Evolutionary conservation across 208 protist species (phyloP).

Genomic region (Acanthamoeba sp.): DNA sequence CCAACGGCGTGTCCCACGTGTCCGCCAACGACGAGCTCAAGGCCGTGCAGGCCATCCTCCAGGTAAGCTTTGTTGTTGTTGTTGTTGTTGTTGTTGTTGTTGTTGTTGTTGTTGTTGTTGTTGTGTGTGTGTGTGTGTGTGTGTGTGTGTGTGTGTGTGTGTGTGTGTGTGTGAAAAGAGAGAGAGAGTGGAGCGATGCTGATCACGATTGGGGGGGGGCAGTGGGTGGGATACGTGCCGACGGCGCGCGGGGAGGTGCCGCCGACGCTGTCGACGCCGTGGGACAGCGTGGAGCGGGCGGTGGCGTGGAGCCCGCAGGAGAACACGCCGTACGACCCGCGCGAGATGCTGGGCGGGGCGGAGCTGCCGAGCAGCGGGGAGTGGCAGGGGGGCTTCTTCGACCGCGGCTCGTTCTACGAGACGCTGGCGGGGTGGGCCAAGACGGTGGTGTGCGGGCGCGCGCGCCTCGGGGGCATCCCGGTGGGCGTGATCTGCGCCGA

Average conservation of each 20-base stretch:
- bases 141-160: too few species aligned
- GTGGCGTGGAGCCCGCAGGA: conserved; percentile 87
- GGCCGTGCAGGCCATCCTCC: conserved; percentile 89
- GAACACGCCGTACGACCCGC: conserved; percentile 92
- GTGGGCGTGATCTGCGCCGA: conserved; percentile 98
- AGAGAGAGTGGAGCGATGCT: neutral
- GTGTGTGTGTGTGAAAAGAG: too few species aligned
- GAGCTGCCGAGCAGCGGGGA: neutral
- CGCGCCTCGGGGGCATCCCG: conserved; percentile 97
- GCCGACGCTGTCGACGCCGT: conserved; percentile 19
- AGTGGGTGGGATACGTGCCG: conserved; percentile 45
- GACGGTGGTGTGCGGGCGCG: conserved; percentile 96
- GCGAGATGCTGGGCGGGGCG: conserved; percentile 90
- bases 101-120: too few species aligned
- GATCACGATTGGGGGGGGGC: too few species aligned
- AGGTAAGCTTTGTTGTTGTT: too few species aligned
- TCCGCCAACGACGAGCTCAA: conserved; percentile 92
- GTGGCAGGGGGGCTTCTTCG: conserved; percentile 92
- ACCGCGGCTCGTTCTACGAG: conserved; percentile 94
- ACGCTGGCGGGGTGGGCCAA: conserved; percentile 96
- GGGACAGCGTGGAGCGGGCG: conserved; percentile 77
- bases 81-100: too few species aligned
- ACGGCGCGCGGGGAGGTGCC: neutral
- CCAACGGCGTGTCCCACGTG: conserved; percentile 96
- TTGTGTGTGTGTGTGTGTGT: too few species aligned